A percentile compares a stretch with the other conserved stretches of the same genome.
phyloP scores from a whole-genome alignment of 202 grass and related monocot species.

The Carex arenaria region DNA sequence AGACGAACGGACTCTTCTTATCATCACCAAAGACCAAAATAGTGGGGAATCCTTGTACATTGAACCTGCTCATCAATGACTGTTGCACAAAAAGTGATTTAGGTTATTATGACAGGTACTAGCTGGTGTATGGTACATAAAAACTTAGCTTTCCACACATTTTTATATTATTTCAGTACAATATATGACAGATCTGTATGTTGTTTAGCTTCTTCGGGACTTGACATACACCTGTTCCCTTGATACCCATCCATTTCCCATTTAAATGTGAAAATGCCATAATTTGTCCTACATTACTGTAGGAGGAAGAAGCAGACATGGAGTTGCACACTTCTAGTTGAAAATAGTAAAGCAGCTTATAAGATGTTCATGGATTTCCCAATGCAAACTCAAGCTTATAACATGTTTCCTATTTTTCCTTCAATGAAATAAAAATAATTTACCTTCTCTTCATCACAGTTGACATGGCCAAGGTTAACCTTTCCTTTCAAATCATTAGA shows the following conservation, averaged over 20 bases:
- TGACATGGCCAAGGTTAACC: slow-evolving; percentile 93
- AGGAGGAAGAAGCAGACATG: not conserved
- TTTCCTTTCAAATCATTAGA: slow-evolving; percentile 94
- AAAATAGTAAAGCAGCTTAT: not conserved
- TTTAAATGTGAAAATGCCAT: not conserved
- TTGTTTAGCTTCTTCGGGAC: not conserved
- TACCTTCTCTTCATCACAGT: slow-evolving; percentile 97
- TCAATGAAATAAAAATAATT: not conserved
- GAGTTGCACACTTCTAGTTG: not conserved
- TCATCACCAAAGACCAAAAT: slow-evolving; percentile 97
- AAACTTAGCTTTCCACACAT: not conserved
- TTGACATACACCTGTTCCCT: not conserved
- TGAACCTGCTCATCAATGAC: slow-evolving; percentile 99
- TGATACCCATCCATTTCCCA: not conserved
- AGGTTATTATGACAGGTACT: not conserved
- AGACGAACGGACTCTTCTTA: slow-evolving; percentile 72
- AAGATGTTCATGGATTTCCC: too few species aligned
- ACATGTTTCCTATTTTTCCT: not conserved
- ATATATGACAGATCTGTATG: not conserved
- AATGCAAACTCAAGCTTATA: too few species aligned
- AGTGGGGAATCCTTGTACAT: slow-evolving; percentile 91
- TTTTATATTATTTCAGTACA: not conserved
- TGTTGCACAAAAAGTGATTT: slow-evolving; percentile 35
- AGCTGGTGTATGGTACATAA: not conserved
- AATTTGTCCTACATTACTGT: not conserved